Evolutionary conservation across 257 asterid genomes (phyloP), one percentile per base, ranked within the genome.

Genomic region (Solanum chmielewskii): DNA sequence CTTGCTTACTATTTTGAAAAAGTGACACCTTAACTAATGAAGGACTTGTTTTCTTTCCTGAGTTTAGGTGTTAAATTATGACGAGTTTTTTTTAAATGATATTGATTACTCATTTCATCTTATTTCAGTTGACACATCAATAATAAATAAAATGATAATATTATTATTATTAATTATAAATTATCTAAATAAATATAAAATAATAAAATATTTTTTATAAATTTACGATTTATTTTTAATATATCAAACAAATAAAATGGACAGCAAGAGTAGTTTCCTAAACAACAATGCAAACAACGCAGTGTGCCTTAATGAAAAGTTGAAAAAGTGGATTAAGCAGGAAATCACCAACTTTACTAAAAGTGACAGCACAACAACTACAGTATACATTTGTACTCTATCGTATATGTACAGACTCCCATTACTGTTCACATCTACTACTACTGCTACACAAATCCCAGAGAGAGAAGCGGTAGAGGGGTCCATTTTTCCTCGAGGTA

Each of bases 401-500:
- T 44, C 9, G 83, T 77, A 77, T 77, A 77, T 77, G 83, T 77
- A 44, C 39, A 10, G 27, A 42, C 23, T 77, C 83, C 83, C 16
- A 41, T 41, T 12, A 77, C 2, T 44, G 20, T 77, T 44, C 64
- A 44, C 84, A 23, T 62, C 31, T 11, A 64, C 71, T 25, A 25
- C 33, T 25, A 44, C 25, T 77, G 9, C 8, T 77, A 4, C 35
- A 59, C 66, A 59, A 59, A 59, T 59, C 66, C 27, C 27, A 44
- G 29, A 80, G 29, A 45, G 44, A 47, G 44, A 80, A 29, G 69
- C 69, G 44, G 68, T 80, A 20, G 85, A 80, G 84, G 84, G 84
- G 84, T 77, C 84, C 84, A 77, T 44, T 21, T 77, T 77, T 37
- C 64, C 84, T 14, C 39, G 16, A 77, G 84, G 84, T 77, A 77